Evolutionary conservation across 208 protist species (phyloP), one percentile per base, ranked within the genome.

Genomic region (Trypanosoma melophagium): DNA sequence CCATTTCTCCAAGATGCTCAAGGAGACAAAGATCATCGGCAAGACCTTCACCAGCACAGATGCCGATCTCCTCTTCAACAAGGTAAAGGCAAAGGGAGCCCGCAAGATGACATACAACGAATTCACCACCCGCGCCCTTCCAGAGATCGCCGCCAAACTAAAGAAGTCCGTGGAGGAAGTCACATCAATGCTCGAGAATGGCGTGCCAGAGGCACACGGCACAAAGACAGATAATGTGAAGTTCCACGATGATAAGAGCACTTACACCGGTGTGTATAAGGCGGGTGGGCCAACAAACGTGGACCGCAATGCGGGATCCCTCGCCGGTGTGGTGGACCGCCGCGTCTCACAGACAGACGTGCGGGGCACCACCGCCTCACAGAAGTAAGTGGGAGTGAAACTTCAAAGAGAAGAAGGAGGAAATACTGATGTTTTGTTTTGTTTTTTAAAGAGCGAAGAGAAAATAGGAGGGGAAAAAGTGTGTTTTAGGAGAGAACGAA

Each of bases 1-100:
- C 58, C 85, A 93, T 79, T 96, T 94, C 76, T 83, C 86, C 71
- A 96, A 96, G 79, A 94, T 96, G 87, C 80, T 94, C 45, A 94
- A 95, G 86, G 92, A 96, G 69, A 74, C 64, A 63, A 94, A 94
- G 73, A 89, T 96, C 74, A 92, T 96, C 49, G 86, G 86, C 64
- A 96, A 96, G 76, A 53, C 31, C 56, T 96, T 96, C 70, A 96
- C 89, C 31, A 79, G 76, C 25, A 96, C 92, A 13, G 89, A 94
- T 49, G 92, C 92, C 64, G 92, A 96, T 60, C 69, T 96, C 41
- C 83, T 95, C 70, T 96, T 96, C 82, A 93, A 72, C 79, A 96
- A 96, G 80, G 66, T 94, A 35, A 96, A 95, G 82, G 81, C 89
- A 56, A 95, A 93, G 75, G 88, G 85, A 2, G 89, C 80, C n/a